Conservation (phyloP, 306 rosid species). For the Amphicarpaea edgeworthii region DNA sequence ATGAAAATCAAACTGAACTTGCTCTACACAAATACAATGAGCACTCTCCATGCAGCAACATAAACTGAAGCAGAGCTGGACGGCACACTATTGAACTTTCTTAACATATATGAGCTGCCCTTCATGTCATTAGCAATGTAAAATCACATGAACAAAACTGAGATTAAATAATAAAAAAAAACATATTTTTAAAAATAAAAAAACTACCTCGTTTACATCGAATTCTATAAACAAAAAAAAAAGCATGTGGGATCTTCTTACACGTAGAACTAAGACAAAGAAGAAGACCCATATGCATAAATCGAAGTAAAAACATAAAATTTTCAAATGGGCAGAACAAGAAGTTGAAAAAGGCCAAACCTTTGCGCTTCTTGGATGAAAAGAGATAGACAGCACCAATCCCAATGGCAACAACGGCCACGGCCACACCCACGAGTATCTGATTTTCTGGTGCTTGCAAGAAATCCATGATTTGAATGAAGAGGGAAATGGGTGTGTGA, state of each 20-base stretch:
- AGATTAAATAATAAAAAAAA: not conserved
- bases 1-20: constrained; percentile 16
- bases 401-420: constrained; percentile 70
- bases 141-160: not conserved
- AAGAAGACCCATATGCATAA: constrained; percentile 17
- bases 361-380: constrained; percentile 71
- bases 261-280: constrained; percentile 3
- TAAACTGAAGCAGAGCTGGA: not conserved
- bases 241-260: not conserved
- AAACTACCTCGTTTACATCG: not conserved
- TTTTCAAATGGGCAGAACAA: not conserved
- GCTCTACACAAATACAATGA: not conserved
- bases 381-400: constrained; percentile 62
- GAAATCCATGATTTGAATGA: constrained; percentile 63
- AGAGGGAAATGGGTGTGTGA: not conserved
- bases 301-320: constrained; percentile 21
- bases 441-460: constrained; percentile 61
- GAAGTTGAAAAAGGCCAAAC: constrained; percentile 44
- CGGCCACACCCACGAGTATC: constrained; percentile 61
- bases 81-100: not conserved
- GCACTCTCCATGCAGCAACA: constrained; percentile 6
- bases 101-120: not conserved
- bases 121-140: not conserved
- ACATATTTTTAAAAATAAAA: not conserved
- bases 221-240: not conserved